Percentiles rank a stretch among this genome's conserved stretches.
Conservation (phyloP, 78 protist species). For the Neovahlkampfia damariscottae region DNA sequence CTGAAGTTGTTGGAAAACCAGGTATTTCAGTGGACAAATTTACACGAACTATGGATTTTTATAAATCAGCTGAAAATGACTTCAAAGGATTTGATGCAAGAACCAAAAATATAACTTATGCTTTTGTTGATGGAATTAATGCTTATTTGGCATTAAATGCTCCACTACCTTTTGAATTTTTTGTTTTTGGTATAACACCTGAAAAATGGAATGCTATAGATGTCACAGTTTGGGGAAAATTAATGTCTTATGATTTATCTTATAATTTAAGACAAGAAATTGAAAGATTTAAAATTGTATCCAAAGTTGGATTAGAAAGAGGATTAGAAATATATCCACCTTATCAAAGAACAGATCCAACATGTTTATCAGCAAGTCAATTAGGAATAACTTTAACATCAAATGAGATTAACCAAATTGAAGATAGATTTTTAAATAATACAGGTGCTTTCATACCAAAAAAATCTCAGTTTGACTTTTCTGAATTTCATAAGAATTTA, state of each 20-base stretch:
- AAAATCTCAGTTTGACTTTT: no score
- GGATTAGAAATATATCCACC: not conserved
- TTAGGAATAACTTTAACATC: not conserved
- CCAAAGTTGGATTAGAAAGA: not conserved
- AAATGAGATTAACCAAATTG: not conserved
- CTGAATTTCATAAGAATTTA: not conserved
- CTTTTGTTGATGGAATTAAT: not conserved
- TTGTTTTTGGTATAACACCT: not conserved
- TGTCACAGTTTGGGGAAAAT: not conserved
- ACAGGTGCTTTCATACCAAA: not conserved
- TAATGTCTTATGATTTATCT: not conserved
- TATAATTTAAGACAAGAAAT: not conserved
- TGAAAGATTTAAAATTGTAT: not conserved
- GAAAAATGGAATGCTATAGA: not conserved
- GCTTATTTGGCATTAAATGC: not conserved
- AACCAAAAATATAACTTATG: not conserved
- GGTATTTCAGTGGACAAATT: not conserved
- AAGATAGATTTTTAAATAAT: not conserved
- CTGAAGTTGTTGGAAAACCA: not conserved
- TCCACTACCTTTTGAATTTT: not conserved
- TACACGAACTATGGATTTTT: not conserved
- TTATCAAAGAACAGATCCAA: not conserved
- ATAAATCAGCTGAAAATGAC: not conserved
- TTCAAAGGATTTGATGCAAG: not conserved
- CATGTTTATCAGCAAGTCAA: not conserved